Evolutionary conservation across 2,329 filamentous ascomycete genomes (phyloP), one percentile per base, ranked within the genome.

Genomic region (Tolypocladium sp.): DNA sequence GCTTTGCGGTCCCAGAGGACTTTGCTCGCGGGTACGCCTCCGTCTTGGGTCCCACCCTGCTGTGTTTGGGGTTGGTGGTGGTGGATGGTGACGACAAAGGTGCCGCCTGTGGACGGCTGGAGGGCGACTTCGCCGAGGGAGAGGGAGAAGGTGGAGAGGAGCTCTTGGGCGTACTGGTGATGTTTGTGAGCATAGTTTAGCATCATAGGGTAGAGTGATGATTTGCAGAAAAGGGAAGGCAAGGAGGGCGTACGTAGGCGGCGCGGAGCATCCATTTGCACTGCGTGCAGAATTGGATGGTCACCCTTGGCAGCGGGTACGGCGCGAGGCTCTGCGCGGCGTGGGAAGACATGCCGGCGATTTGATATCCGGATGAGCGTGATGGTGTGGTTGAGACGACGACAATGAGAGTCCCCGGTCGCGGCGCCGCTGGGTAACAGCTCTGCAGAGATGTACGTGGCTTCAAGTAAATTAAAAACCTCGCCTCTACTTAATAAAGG

Each of bases 221-320:
- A n/a, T n/a, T n/a, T n/a, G n/a, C n/a, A n/a, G n/a, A n/a, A n/a
- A n/a, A n/a, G n/a, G n/a, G n/a, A n/a, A n/a, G n/a, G n/a, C n/a
- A n/a, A n/a, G n/a, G n/a, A 38, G 37, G 49, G 55, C 61, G 55
- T 12, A 93, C 91, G 74, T 94, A 96, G 65, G 91, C 90, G 41
- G 91, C 91, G 61, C 91, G 79, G 13, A 95, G 77, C 83, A 94
- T 90, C 91, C 92, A 96, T 76, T 90, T 90, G 75, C 92, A 97
- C 76, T 96, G 91, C 0, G 91, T 96, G 77, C 92, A 97, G 76
- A 90, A 97, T 65, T 88, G 85, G 68, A 97, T 96, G n/a, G 87
- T 87, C 57, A 97, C 81, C 53, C 91, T 85, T 4, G 92, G 92
- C 13, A 73, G 67, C 41, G 65, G 61, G 27, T 15, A 41, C 2